Evolutionary conservation across 257 asterid genomes (phyloP), one percentile per base, ranked within the genome.

Genomic region (Scutellaria minor): DNA sequence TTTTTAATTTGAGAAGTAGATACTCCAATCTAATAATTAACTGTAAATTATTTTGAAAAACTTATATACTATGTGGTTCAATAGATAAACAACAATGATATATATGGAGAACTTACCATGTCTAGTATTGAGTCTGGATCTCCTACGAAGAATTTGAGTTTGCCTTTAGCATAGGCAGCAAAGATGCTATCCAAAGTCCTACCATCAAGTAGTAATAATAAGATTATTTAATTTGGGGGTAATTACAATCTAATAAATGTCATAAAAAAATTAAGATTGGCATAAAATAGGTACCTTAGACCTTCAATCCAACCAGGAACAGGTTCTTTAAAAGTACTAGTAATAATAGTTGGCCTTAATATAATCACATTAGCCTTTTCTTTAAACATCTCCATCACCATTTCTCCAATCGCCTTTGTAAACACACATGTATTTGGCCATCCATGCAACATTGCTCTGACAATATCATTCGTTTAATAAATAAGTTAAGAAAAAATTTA

Each of bases 361-460:
- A 87, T 84, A 0, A 81, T 47, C 1, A 85, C 77, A 10, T 77
- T 72, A 7, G 71, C 54, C 47, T 76, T 75, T 10, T 75, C 84
- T 14, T 81, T 87, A 12, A 68, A 76, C 0, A 52, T 64, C 57
- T 73, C 85, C 62, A 89, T 31, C 45, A 84, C 12, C 90, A 87
- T 89, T 66, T 89, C 96, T 15, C 86, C 96, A 81, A 89, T 83
- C 60, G 96, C 93, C 77, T 87, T 89, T 15, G 93, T 89, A 75
- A 85, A 87, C 9, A 79, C 83, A 31, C 87, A 68, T n/a, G n/a
- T n/a, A n/a, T 89, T 89, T 60, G 93, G 91, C 93, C 96, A 89
- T 5, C 96, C 93, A 76, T 89, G 88, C 61, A 85, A 6, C 50
- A 0, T 77, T 66, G 96, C 86, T 78, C 93, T 87, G 74, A 10